phyloP scores from a whole-genome alignment of 2,329 filamentous ascomycete genomes.

The Fusarium pseudograminearum region DNA sequence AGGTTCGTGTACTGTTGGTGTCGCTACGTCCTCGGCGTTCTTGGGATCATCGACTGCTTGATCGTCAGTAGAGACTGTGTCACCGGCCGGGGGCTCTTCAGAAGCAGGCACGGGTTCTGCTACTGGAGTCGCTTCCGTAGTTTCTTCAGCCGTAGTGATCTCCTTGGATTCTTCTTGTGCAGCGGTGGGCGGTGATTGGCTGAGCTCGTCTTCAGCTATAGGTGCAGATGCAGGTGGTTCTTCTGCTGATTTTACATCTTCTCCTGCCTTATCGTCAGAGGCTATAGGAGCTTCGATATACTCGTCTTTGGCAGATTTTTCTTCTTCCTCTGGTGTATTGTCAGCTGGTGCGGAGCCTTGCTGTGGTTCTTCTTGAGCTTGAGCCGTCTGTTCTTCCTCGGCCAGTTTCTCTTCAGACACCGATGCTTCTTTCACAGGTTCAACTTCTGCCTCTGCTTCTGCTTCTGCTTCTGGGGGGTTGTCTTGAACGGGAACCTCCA shows the following conservation, averaged over 20 bases:
- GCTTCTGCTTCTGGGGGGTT: not conserved
- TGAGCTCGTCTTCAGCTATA: slow-evolving; percentile 12
- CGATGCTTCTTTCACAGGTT: slow-evolving; percentile 11
- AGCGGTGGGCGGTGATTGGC: slow-evolving; percentile 7
- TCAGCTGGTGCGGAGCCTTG: slow-evolving; percentile 30
- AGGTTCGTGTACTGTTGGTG: slow-evolving; percentile 33
- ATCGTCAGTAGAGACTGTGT: slow-evolving; percentile 40
- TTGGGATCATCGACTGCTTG: slow-evolving; percentile 41
- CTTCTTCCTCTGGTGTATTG: slow-evolving; percentile 26
- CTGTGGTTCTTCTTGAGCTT: slow-evolving; percentile 25
- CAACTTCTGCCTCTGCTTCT: slow-evolving; percentile 7
- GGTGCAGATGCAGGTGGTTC: slow-evolving; percentile 10
- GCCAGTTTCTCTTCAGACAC: slow-evolving; percentile 2
- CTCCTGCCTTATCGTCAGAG: slow-evolving; percentile 22
- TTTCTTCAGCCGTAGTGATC: slow-evolving; percentile 3
- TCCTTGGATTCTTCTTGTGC: slow-evolving; percentile 21
- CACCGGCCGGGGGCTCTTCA: slow-evolving; percentile 24
- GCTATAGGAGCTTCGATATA: slow-evolving; percentile 19
- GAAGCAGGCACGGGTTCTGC: slow-evolving; percentile 12
- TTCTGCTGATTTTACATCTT: slow-evolving; percentile 31
- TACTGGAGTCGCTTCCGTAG: slow-evolving; percentile 2
- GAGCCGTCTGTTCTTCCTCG: slow-evolving; percentile 12
- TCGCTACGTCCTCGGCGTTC: slow-evolving; percentile 28
- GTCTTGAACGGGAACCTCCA: slow-evolving; percentile 4
- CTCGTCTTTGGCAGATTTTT: slow-evolving; percentile 26